phyloP scores from a whole-genome alignment of 2,329 filamentous ascomycete genomes.

The Trichoderma lentiforme region DNA sequence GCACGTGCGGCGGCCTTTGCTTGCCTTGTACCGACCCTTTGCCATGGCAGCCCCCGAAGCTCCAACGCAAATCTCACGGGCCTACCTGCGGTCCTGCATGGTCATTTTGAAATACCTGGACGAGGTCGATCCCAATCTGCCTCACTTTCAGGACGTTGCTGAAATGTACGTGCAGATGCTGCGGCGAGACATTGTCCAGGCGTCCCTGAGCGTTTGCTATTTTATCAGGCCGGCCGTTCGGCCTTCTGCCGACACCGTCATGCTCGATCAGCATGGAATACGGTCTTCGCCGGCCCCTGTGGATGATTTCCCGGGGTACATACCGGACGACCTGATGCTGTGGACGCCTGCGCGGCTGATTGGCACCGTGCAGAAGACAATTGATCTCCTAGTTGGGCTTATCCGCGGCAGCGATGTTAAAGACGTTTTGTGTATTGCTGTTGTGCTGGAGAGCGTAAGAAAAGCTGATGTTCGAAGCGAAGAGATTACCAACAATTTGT shows the following conservation, averaged over 20 bases:
- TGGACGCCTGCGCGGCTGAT: conserved; percentile 43
- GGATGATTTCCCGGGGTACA: conserved; percentile 35
- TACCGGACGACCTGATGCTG: conserved; percentile 36
- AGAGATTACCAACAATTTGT: conserved; percentile 41
- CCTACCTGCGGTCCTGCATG: conserved; percentile 54
- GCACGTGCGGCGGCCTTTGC: conserved; percentile 50
- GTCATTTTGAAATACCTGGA: conserved; percentile 54
- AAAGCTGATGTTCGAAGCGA: conserved; percentile 40
- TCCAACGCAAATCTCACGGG: conserved; percentile 49
- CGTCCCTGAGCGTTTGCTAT: conserved; percentile 54
- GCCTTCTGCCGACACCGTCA: conserved; percentile 29
- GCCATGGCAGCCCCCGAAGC: conserved; percentile 50
- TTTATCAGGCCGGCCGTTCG: conserved; percentile 43
- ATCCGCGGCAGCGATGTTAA: conserved; percentile 50
- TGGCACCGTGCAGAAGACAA: conserved; percentile 44
- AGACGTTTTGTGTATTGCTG: conserved; percentile 47
- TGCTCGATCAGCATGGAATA: conserved; percentile 31
- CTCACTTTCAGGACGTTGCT: conserved; percentile 46
- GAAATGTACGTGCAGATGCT: conserved; percentile 53
- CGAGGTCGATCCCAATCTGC: conserved; percentile 47
- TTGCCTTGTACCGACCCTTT: conserved; percentile 54
- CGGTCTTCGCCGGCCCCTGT: conserved; percentile 35
- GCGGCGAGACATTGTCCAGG: conserved; percentile 53
- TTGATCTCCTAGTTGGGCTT: conserved; percentile 44
- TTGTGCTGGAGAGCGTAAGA: conserved; percentile 47